These are phyloP conservation scores for Acanthamoeba healyi DNA, from an alignment of 208 protist species.

Conservation along the genomic window DNA sequence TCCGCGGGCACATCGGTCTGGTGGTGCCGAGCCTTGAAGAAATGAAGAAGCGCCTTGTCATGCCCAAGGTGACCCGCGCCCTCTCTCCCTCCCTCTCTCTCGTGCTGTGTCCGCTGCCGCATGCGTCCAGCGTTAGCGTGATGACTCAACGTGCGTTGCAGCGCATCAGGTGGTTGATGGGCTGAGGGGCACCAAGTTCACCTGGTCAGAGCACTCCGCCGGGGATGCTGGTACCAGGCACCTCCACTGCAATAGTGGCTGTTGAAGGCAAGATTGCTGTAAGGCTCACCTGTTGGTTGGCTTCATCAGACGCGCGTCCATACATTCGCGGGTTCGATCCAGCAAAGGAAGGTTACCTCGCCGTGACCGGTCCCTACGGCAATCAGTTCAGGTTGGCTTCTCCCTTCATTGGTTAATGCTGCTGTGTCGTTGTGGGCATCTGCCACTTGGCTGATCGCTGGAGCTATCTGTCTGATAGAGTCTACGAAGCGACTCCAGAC, in stretches of 20 bases:
- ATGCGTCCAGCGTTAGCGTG: neutral
- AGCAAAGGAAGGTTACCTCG: slow-evolving; percentile 19
- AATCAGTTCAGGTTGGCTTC: neutral
- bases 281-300: neutral
- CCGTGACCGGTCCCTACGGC: slow-evolving; percentile 38
- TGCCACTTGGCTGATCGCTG: neutral
- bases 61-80: neutral
- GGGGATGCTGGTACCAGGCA: neutral
- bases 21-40: neutral
- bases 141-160: too few relatives aligned
- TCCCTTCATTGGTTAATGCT: neutral
- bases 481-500: neutral
- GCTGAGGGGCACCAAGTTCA: slow-evolving; percentile 1
- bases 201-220: neutral
- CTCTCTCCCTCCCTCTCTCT: too few relatives aligned
- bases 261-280: too few relatives aligned
- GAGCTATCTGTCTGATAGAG: neutral
- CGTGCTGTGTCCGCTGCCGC: too few relatives aligned
- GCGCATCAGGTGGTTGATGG: neutral
- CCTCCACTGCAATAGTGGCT: neutral
- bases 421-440: neutral
- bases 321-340: slow-evolving; percentile 27
- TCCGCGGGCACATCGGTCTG: slow-evolving; percentile 50
- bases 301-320: neutral
- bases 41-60: neutral